Conservation (phyloP, 345 rosid genomes). For the Brassica rapa region DNA sequence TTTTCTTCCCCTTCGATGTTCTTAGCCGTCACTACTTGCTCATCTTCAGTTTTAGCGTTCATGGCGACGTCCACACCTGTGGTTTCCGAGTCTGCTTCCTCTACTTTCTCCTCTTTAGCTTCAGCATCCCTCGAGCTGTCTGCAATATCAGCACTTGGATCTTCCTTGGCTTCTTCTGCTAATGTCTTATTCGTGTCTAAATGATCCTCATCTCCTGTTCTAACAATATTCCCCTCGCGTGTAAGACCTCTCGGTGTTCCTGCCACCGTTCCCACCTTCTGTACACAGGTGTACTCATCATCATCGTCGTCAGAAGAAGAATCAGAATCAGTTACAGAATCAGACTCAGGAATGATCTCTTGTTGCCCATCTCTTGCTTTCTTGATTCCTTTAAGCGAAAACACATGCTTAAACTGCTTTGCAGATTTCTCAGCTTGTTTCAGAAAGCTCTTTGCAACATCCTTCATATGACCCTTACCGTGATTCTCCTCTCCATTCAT, state of each 20-base stretch:
- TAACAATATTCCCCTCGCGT: conserved; percentile 33
- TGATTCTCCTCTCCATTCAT: conserved; percentile 47
- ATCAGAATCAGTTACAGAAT: conserved; percentile 38
- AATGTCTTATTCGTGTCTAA: conserved; percentile 40
- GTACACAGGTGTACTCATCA: conserved; percentile 16
- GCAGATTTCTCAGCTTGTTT: conserved; percentile 71
- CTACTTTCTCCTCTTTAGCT: conserved; percentile 33
- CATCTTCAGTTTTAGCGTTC: conserved; percentile 27
- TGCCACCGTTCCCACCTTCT: conserved; percentile 22
- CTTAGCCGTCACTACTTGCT: conserved; percentile 20
- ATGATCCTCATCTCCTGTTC: conserved; percentile 35
- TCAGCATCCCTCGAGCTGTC: conserved; percentile 23
- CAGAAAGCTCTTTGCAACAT: conserved; percentile 57
- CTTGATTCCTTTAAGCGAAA: conserved; percentile 70
- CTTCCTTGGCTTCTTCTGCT: conserved; percentile 21
- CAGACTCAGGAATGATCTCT: conserved; percentile 47
- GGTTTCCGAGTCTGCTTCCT: conserved; percentile 26
- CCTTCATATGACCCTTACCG: conserved; percentile 54
- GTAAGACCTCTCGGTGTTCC: conserved; percentile 36
- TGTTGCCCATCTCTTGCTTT: conserved; percentile 25
- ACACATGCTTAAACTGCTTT: conserved; percentile 53
- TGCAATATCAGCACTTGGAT: conserved; percentile 15
- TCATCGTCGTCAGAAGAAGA: conserved; percentile 47
- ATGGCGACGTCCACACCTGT: conserved; percentile 11
- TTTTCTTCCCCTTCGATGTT: conserved; percentile 20